Evolutionary conservation across 2,329 filamentous ascomycete genomes (phyloP).

Genomic region (Claviceps pazoutovae): DNA sequence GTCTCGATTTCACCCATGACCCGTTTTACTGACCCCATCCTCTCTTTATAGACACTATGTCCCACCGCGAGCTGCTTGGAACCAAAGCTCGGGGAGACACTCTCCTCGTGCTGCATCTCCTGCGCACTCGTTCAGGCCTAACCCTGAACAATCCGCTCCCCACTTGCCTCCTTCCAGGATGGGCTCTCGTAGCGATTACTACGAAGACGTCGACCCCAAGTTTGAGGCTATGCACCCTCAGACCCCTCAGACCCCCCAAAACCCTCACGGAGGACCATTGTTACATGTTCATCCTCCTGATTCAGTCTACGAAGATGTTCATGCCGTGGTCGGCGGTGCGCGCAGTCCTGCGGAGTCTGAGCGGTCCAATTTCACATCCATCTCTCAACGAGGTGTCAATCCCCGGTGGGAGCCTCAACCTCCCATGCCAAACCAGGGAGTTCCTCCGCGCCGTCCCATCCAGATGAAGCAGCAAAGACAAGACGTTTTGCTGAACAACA

Average conservation of each 20-base stretch:
- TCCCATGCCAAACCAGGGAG: conserved; percentile 27
- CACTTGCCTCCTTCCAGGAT: conserved; percentile 20
- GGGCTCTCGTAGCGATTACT: conserved; percentile 44
- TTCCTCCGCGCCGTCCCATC: conserved; percentile 28
- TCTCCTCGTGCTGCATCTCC: conserved; percentile 34
- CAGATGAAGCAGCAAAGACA: conserved; percentile 49
- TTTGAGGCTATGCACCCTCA: conserved; percentile 32
- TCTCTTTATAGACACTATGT: conserved; percentile 31
- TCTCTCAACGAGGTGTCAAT: conserved; percentile 79
- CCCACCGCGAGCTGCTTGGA: conserved; percentile 44
- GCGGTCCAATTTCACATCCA: conserved; percentile 74
- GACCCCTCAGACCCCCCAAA: conserved; percentile 14
- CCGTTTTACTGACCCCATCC: background rate
- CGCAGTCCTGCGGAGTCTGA: conserved; percentile 68
- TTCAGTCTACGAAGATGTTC: conserved; percentile 47
- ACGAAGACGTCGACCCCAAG: conserved; percentile 84
- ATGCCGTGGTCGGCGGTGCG: conserved; percentile 32
- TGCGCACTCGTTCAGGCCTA: conserved; percentile 20
- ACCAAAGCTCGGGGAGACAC: conserved; percentile 27
- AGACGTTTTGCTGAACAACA: conserved; percentile 70
- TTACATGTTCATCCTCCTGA: conserved; percentile 18
- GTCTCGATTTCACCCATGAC: background rate
- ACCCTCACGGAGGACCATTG: conserved; percentile 22
- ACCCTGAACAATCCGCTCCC: conserved; percentile 23
- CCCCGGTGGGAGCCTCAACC: conserved; percentile 62